A percentile compares a stretch with the other conserved stretches of the same genome.
phyloP scores from a whole-genome alignment of 75 land plant species.

The Gnetum montanum region DNA sequence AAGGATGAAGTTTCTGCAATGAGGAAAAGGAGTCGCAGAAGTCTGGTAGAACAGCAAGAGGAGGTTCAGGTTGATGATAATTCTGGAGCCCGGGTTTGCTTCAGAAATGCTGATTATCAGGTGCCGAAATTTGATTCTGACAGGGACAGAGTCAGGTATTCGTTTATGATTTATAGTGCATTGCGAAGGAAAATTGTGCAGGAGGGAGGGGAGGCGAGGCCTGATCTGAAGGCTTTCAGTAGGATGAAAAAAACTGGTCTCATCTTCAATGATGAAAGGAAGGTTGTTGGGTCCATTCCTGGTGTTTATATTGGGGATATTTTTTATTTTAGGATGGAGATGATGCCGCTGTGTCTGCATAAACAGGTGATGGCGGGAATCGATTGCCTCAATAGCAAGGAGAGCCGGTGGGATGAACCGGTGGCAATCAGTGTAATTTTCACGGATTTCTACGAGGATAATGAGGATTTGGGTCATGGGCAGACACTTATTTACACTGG shows the following conservation, averaged over 20 bases:
- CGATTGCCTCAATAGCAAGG: conserved; percentile 2
- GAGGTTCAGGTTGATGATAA: too few relatives aligned
- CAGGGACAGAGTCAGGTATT: not conserved
- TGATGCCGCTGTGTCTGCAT: conserved; percentile 15
- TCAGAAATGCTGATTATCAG: too few relatives aligned
- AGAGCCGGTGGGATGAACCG: conserved; percentile 5
- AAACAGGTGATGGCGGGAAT: conserved; percentile 16
- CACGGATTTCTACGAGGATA: conserved; percentile 44
- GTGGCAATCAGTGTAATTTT: conserved; percentile 18
- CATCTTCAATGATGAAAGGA: conserved; percentile 8
- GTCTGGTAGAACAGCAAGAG: too few relatives aligned
- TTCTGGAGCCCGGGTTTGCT: too few relatives aligned
- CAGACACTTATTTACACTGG: conserved; percentile 60
- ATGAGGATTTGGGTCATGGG: conserved; percentile 26
- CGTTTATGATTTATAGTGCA: conserved; percentile 11
- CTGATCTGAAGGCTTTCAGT: conserved; percentile 11
- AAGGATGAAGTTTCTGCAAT: too few relatives aligned
- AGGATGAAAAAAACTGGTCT: conserved; percentile 1
- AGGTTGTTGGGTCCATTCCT: conserved; percentile 14
- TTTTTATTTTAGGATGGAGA: conserved; percentile 15
- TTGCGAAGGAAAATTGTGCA: conserved; percentile 12
- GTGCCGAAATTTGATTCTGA: too few relatives aligned
- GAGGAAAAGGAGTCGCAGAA: too few relatives aligned
- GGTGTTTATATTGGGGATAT: conserved; percentile 22
- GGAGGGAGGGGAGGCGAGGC: conserved; percentile 16